Conservation (phyloP, 192 early-diverging fungal genomes). For the Bifiguratus adelaidae region DNA sequence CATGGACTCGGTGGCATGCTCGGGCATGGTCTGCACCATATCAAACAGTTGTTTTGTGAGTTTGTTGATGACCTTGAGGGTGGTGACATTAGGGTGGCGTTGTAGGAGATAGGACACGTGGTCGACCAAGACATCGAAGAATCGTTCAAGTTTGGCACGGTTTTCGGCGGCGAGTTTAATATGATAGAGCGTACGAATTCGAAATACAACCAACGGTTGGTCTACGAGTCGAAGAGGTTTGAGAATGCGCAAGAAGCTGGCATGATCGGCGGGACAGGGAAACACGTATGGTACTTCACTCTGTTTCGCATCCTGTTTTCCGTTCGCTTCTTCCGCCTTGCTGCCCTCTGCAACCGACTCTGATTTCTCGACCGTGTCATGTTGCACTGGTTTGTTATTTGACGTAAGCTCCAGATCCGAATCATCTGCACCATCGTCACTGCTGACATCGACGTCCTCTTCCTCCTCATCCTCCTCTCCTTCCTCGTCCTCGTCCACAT, state of each 20-base stretch:
- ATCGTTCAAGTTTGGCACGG: conserved; percentile 52
- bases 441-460: conserved; percentile 23
- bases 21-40: conserved; percentile 46
- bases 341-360: no score
- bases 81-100: conserved; percentile 26
- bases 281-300: conserved; percentile 78
- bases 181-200: conserved; percentile 77
- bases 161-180: conserved; percentile 76
- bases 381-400: no score
- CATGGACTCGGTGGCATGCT: conserved; percentile 42
- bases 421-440: conserved; percentile 21
- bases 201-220: conserved; percentile 61
- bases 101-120: conserved; percentile 57
- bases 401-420: conserved; percentile 27
- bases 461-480: conserved; percentile 25
- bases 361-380: no score
- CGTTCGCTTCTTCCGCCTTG: no score
- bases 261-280: conserved; percentile 61
- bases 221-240: conserved; percentile 49
- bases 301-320: not conserved
- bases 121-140: conserved; percentile 58
- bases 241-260: conserved; percentile 57
- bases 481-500: conserved; percentile 17
- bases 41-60: conserved; percentile 50
- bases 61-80: conserved; percentile 36